A percentile compares a stretch with the other conserved stretches of the same genome.
These are phyloP conservation scores for Pseudognaphalium luteoalbum DNA, from an alignment of 129 eudicot species.

Conservation along the genomic window DNA sequence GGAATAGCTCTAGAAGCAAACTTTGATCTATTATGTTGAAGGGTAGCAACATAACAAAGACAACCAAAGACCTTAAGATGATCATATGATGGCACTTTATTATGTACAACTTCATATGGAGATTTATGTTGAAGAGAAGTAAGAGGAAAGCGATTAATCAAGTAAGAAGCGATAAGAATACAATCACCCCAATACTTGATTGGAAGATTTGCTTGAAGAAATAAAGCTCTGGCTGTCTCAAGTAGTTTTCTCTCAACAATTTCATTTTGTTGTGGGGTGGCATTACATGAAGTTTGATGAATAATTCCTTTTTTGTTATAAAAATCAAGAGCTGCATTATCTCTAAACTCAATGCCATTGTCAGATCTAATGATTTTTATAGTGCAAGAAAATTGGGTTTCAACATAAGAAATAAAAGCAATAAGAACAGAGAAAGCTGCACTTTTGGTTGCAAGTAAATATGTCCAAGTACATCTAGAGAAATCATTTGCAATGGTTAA, in stretches of 20 bases:
- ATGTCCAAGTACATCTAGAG: background rate
- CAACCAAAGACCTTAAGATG: too few species aligned
- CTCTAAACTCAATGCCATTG: background rate
- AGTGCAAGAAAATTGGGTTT: background rate
- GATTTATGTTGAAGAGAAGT: background rate
- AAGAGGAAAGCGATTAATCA: background rate
- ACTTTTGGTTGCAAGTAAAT: background rate
- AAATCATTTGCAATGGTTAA: constrained; percentile 6
- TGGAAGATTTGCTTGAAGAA: background rate
- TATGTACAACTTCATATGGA: too few species aligned
- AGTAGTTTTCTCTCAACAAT: background rate
- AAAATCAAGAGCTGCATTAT: background rate
- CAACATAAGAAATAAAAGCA: background rate
- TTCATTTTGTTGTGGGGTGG: background rate
- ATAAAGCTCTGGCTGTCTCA: background rate
- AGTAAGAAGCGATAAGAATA: background rate
- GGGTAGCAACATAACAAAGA: too few species aligned
- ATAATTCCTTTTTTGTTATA: background rate
- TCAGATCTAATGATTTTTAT: too few species aligned
- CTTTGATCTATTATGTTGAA: too few species aligned
- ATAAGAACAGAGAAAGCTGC: background rate
- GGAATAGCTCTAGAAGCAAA: too few species aligned
- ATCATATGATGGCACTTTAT: too few species aligned
- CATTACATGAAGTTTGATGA: background rate
- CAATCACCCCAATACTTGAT: too few species aligned